phyloP scores from a whole-genome alignment of 108 stramenopile species.

The Cyclotella atomus region DNA sequence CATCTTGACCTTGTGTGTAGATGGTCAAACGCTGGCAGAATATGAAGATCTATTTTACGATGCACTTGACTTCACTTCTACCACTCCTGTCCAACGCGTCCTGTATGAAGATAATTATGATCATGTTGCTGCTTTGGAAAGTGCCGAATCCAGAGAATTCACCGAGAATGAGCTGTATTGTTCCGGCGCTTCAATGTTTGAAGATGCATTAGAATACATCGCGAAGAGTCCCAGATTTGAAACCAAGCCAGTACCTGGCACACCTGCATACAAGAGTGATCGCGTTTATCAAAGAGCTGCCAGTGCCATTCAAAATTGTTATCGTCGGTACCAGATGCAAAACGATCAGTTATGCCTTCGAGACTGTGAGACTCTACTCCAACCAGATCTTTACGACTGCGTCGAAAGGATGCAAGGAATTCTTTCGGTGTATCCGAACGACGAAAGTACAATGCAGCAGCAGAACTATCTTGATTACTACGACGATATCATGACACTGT shows the following conservation, averaged over 20 bases:
- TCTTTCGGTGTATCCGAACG: not conserved
- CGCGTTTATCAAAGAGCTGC: conserved; percentile 6
- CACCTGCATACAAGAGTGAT: not conserved
- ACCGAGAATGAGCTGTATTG: not conserved
- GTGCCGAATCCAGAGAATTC: not conserved
- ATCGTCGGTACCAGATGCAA: not conserved
- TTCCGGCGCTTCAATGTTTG: conserved; percentile 6
- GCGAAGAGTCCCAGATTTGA: no score
- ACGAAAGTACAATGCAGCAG: conserved; percentile 37
- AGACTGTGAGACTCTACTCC: not conserved
- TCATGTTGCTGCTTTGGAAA: not conserved
- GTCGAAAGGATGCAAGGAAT: conserved; percentile 7
- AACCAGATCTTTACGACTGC: not conserved
- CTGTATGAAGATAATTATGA: conserved; percentile 8
- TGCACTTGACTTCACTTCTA: not conserved
- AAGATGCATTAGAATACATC: conserved; percentile 8
- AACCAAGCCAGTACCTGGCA: no score
- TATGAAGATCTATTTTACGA: conserved; percentile 10
- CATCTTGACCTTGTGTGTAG: conserved; percentile 12
- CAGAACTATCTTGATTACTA: conserved; percentile 67
- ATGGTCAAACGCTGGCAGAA: conserved; percentile 1
- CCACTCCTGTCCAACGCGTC: not conserved
- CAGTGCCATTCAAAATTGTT: conserved; percentile 7
- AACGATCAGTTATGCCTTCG: not conserved
- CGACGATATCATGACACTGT: conserved; percentile 14